Percentiles rank a stretch among this genome's conserved stretches.
Conservation (phyloP, 2,329 filamentous ascomycete species). For the Diaporthe capsici region DNA sequence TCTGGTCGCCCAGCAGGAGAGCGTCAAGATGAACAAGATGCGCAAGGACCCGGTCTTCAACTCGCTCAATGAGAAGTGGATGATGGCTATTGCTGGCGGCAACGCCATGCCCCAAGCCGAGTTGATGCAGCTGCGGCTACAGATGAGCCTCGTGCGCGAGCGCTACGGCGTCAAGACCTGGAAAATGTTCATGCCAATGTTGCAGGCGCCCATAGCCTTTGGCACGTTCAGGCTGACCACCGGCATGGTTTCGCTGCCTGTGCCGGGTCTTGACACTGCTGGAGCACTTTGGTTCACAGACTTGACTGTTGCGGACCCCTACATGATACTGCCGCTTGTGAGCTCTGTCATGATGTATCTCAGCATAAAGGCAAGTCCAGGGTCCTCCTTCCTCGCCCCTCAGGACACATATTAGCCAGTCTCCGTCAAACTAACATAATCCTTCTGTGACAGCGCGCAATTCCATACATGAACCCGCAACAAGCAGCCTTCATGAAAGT, state of each 20-base stretch:
- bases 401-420: neutral
- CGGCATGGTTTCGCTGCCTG: conserved; percentile 82
- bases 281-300: conserved; percentile 85
- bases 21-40: conserved; percentile 73
- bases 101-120: conserved; percentile 60
- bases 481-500: conserved; percentile 50
- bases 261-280: conserved; percentile 81
- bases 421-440: conserved; percentile 31
- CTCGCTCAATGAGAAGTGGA: conserved; percentile 64
- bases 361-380: conserved; percentile 68
- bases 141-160: conserved; percentile 66
- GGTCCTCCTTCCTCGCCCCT: neutral
- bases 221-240: conserved; percentile 85
- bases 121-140: conserved; percentile 60
- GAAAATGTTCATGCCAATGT: conserved; percentile 67
- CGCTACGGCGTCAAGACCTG: conserved; percentile 67
- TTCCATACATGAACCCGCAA: conserved; percentile 51
- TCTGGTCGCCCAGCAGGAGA: conserved; percentile 71
- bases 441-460: conserved; percentile 47
- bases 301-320: conserved; percentile 82
- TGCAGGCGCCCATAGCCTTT: conserved; percentile 78
- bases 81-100: conserved; percentile 52
- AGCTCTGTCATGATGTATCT: conserved; percentile 70
- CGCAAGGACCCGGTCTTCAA: conserved; percentile 68
- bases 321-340: conserved; percentile 77